Evolutionary conservation across 495 filamentous ascomycete genomes (phyloP), one percentile per base, ranked within the genome.

Genomic region (Aspergillus asperescens): DNA sequence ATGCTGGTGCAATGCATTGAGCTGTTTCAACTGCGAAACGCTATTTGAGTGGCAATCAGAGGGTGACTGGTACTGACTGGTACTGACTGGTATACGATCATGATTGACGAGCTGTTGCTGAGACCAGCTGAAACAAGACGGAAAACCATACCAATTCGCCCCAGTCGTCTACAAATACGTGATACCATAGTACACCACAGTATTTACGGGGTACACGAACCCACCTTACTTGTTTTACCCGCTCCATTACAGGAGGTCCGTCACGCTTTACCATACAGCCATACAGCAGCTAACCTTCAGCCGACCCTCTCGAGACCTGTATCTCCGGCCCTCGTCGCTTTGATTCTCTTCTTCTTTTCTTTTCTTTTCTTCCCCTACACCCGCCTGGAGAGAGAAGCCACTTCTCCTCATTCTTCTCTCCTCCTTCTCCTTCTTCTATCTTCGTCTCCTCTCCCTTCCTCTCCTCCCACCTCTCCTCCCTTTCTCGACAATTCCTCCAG

Each of bases 391-490:
- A 75, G 73, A 74, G 73, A 75, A 60, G 60, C 53, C 61, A 64
- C 61, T 65, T 62, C 62, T 62, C 66, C 53, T 62, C 57, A 55
- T 60, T 69, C 73, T 77, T 74, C 74, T 79, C 73, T 75, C 70
- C 77, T 71, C 73, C 76, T 77, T 68, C 67, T 77, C 69, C 68
- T 74, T 76, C 73, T 66, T 70, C 69, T 66, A 59, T 51, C 57
- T 56, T 58, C 58, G 46, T 69, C 72, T 73, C 72, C 63, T 71
- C 72, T 66, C 69, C 77, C 76, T 69, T 60, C 65, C 67, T 63
- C 45, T 60, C 57, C 66, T 69, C 71, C 70, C 72, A 66, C 68
- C 70, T 71, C 66, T 74, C 73, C 75, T 73, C 65, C 70, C 58
- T 70, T 69, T 66, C 71, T 72, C 72, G 67, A 71, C 77, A 78